Evolutionary conservation across 352 stramenopile genomes (phyloP).

Genomic region (Globisporangium recalcitrans): DNA sequence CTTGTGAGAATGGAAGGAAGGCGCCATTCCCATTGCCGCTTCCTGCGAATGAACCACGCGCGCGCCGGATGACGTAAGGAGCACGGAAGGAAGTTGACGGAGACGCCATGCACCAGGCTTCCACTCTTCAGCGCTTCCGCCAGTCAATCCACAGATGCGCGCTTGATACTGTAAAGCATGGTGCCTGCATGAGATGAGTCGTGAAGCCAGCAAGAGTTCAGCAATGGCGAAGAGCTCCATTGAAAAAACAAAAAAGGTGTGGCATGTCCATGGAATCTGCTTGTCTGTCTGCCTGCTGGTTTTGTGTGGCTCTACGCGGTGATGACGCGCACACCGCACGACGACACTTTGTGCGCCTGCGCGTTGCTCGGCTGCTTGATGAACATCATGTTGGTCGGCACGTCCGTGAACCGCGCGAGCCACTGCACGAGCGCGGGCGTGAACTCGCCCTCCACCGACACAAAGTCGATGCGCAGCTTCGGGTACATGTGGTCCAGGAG

Average conservation of each 20-base stretch:
- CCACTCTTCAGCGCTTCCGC: neutral
- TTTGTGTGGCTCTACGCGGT: conserved; percentile 30
- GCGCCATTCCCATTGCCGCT: neutral
- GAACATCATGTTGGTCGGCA: conserved; percentile 88
- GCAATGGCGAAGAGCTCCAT: neutral
- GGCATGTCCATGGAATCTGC: neutral
- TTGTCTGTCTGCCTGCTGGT: too few relatives aligned
- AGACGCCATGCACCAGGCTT: neutral
- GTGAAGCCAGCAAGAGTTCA: neutral
- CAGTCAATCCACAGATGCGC: neutral
- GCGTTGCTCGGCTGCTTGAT: conserved; percentile 75
- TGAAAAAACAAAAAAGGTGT: neutral
- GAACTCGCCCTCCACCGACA: conserved; percentile 49
- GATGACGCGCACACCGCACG: conserved; percentile 74
- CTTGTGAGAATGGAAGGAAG: neutral
- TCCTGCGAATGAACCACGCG: conserved; percentile 1
- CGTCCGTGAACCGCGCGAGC: conserved; percentile 49
- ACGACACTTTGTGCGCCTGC: conserved; percentile 59
- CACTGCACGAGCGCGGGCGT: conserved; percentile 68
- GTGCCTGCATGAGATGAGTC: neutral
- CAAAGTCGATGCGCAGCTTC: conserved; percentile 74
- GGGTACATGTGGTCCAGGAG: conserved; percentile 86
- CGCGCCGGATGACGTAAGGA: conserved; percentile 3
- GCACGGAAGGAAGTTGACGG: neutral
- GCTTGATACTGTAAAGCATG: neutral